Base-by-base conservation (phyloP, 176 grass and related monocot species). In the Oryza longistaminata region DNA sequence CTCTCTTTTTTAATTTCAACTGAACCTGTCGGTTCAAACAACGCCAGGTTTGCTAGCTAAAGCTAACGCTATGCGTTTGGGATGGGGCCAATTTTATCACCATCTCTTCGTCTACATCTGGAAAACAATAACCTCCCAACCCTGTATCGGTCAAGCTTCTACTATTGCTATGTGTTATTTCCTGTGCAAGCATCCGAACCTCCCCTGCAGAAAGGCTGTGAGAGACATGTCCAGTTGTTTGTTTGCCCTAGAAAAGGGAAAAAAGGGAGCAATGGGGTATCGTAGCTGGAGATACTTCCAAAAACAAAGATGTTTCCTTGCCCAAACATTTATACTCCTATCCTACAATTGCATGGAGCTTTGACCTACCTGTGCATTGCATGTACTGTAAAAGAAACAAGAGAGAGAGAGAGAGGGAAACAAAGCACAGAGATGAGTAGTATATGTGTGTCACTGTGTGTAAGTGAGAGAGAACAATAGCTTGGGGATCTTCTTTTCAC, bases 191-290 rank as follows among this genome's bases (percentile, higher is more conserved):
- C 82, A 85, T 80, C 14, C 64, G 46, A 46, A 49, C 64, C 31
- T 24, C n/a, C n/a, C 27, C 34, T 40, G 64, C 65, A 43, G 71
- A 70, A 85, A 89, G 42, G 78, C 66, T 71, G 77, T 9, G 58
- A 26, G 74, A 40, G 7, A 50, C 71, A 53, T 71, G 79, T 58
- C 61, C 80, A 40, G 9, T 66, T 86, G 83, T 75, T 70, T 77
- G 77, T 83, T 52, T 89, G 72, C 71, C 77, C 71, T 74, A 43
- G 50, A 85, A 85, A 88, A 86, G 74, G 70, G 22, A 25, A 46
- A 80, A 82, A 82, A 7, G 2, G 2, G 60, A 0, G 29, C 62
- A 53, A 13, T 31, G 7, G 58, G 17, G 3, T 62, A 62, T 62
- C 81, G 82, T 80, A 58, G 70, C 26, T 19, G 66, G 73, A 68